These are phyloP conservation scores for Parasarocladium wereldwijsianum DNA, from an alignment of 2,329 filamentous ascomycete genomes.

Conservation along the genomic window DNA sequence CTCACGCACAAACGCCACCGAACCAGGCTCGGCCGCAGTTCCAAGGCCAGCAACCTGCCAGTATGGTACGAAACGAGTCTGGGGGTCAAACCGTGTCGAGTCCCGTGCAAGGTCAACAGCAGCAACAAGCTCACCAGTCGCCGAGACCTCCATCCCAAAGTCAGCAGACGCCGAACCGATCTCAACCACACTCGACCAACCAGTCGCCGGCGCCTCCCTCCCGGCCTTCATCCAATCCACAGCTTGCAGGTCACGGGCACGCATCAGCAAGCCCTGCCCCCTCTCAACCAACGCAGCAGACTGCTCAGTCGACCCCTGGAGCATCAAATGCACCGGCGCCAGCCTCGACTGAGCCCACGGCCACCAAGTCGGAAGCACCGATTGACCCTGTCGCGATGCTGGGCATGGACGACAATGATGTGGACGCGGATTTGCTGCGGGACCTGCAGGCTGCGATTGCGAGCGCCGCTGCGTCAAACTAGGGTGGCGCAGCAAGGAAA, in stretches of 20 bases:
- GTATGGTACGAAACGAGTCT: too few relatives aligned
- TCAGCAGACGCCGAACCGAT: neutral
- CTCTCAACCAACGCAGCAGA: neutral
- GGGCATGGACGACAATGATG: slow-evolving; percentile 5
- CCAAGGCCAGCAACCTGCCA: neutral
- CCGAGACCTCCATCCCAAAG: neutral
- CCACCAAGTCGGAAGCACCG: too few relatives aligned
- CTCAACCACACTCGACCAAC: slow-evolving; percentile 9
- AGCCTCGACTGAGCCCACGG: neutral
- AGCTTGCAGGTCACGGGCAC: neutral
- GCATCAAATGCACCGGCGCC: too few relatives aligned
- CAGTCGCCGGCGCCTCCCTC: neutral
- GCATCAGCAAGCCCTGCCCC: neutral
- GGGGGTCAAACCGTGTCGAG: too few relatives aligned
- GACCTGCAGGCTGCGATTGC: slow-evolving; percentile 6
- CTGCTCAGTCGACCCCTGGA: too few relatives aligned
- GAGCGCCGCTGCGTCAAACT: slow-evolving; percentile 3
- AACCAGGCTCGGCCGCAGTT: slow-evolving; percentile 3
- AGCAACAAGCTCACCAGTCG: slow-evolving; percentile 1
- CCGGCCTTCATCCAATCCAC: neutral
- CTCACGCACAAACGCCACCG: slow-evolving; percentile 3
- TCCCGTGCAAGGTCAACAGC: slow-evolving; percentile 1
- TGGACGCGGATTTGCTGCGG: slow-evolving; percentile 5
- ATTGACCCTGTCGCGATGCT: too few relatives aligned
- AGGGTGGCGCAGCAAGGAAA: too few relatives aligned